Evolutionary conservation across 2,329 filamentous ascomycete genomes (phyloP).

Genomic region (Colletotrichum echinochloae): DNA sequence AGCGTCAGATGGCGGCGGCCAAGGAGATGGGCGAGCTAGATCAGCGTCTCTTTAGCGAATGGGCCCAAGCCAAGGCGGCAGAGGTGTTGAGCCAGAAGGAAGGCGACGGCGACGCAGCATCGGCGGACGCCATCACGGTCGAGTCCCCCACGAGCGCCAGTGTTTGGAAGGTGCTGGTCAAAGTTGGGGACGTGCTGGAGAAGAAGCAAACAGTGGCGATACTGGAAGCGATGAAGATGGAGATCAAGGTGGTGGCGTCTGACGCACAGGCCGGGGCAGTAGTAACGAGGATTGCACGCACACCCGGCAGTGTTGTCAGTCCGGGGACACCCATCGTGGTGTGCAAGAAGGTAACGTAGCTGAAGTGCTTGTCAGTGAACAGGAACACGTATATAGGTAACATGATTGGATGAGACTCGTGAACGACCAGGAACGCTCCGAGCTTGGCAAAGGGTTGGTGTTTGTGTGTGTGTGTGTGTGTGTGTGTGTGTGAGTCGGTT

Average conservation of each 20-base stretch:
- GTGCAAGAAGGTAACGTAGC: neutral
- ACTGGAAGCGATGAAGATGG: constrained; percentile 70
- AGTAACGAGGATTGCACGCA: neutral
- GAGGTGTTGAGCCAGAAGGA: constrained; percentile 42
- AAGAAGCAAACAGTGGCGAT: constrained; percentile 58
- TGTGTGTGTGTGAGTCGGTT: no score
- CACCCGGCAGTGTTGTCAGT: constrained; percentile 8
- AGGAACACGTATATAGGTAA: neutral
- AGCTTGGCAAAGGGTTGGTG: neutral
- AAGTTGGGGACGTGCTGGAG: constrained; percentile 55
- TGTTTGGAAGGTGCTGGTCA: constrained; percentile 64
- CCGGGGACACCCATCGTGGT: constrained; percentile 7
- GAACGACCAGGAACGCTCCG: neutral
- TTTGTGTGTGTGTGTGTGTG: neutral
- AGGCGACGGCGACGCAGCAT: constrained; percentile 31
- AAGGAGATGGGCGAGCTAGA: constrained; percentile 43
- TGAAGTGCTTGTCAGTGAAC: no score
- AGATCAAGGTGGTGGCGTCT: constrained; percentile 56
- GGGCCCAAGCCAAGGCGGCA: constrained; percentile 43
- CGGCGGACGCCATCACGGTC: constrained; percentile 47
- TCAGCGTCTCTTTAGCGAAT: constrained; percentile 47
- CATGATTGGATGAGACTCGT: neutral
- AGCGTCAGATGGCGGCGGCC: constrained; percentile 40
- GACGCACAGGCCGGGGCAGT: neutral
- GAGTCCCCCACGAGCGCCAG: constrained; percentile 61